These are phyloP conservation scores for Papiliotrema nemorosa DNA, from an alignment of 1,284 basidiomycete genomes.

Conservation along the genomic window DNA sequence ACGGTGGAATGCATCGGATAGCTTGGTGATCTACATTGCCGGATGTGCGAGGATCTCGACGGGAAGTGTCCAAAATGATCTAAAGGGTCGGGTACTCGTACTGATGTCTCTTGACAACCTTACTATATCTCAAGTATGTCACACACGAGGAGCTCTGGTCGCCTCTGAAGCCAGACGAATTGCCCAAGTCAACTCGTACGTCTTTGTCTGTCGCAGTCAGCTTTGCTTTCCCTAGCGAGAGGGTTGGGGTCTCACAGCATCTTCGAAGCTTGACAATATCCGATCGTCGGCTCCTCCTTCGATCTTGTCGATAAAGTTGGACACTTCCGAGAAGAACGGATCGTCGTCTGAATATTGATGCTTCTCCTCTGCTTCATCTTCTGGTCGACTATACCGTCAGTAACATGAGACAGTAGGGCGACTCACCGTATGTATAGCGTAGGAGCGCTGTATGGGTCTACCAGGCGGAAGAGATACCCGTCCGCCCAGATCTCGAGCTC, in stretches of 20 bases:
- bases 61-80: too few relatives aligned
- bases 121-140: too few relatives aligned
- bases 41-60: too few relatives aligned
- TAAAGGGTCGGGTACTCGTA: too few relatives aligned
- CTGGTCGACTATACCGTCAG: too few relatives aligned
- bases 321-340: conserved; percentile 86
- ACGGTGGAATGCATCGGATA: too few relatives aligned
- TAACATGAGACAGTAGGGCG: too few relatives aligned
- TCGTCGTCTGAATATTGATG: conserved; percentile 67
- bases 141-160: conserved; percentile 16
- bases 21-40: too few relatives aligned
- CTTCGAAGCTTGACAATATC: conserved; percentile 54
- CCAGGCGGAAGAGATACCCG: conserved; percentile 66
- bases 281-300: conserved; percentile 53
- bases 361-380: conserved; percentile 75
- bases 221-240: conserved; percentile 11
- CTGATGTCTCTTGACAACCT: too few relatives aligned
- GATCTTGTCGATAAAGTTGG: conserved; percentile 75
- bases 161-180: conserved; percentile 72
- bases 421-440: conserved; percentile 77
- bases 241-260: conserved; percentile 58
- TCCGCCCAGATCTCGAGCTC: conserved; percentile 89
- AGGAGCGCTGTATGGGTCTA: conserved; percentile 72
- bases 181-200: conserved; percentile 47
- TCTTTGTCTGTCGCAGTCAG: neutral